Evolutionary conservation across 2,329 filamentous ascomycete genomes (phyloP).

Genomic region (Talaromyces marneffei): DNA sequence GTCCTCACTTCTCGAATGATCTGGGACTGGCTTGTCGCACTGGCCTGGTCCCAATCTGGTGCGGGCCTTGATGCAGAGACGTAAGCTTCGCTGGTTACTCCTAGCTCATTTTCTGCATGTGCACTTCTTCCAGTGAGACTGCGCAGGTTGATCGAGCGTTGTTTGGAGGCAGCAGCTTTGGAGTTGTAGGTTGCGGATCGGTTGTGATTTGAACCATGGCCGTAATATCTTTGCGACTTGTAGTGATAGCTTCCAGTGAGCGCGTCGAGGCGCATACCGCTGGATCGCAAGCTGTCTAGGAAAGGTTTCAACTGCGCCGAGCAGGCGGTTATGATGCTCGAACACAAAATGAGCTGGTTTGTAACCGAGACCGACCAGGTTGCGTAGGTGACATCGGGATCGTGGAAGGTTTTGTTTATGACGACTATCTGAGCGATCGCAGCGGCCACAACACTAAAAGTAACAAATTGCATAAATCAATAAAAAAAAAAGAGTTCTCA

Average conservation of each 20-base stretch:
- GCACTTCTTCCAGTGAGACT: slow-evolving; percentile 11
- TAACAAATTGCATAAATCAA: neutral
- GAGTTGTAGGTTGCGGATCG: slow-evolving; percentile 10
- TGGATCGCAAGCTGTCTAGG: slow-evolving; percentile 25
- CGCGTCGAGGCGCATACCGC: slow-evolving; percentile 23
- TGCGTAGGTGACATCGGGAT: slow-evolving; percentile 19
- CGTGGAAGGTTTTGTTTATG: slow-evolving; percentile 12
- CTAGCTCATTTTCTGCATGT: neutral
- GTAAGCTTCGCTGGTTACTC: slow-evolving; percentile 3
- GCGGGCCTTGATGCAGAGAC: slow-evolving; percentile 15
- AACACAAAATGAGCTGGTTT: slow-evolving; percentile 14
- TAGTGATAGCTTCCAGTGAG: slow-evolving; percentile 16
- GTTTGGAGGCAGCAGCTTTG: slow-evolving; percentile 6
- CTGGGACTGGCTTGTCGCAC: slow-evolving; percentile 22
- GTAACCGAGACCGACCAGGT: slow-evolving; percentile 19
- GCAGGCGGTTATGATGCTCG: slow-evolving; percentile 26
- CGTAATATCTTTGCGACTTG: slow-evolving; percentile 13
- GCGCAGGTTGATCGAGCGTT: slow-evolving; percentile 15
- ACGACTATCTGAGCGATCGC: slow-evolving; percentile 22
- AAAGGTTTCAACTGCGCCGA: slow-evolving; percentile 28
- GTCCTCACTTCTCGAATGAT: slow-evolving; percentile 25
- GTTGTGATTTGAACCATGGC: slow-evolving; percentile 15
- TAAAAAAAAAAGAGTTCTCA: no score
- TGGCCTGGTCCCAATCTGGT: slow-evolving; percentile 22
- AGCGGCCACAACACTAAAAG: slow-evolving; percentile 21